Conservation (phyloP, 495 filamentous ascomycete species). For the Podospora didyma region DNA sequence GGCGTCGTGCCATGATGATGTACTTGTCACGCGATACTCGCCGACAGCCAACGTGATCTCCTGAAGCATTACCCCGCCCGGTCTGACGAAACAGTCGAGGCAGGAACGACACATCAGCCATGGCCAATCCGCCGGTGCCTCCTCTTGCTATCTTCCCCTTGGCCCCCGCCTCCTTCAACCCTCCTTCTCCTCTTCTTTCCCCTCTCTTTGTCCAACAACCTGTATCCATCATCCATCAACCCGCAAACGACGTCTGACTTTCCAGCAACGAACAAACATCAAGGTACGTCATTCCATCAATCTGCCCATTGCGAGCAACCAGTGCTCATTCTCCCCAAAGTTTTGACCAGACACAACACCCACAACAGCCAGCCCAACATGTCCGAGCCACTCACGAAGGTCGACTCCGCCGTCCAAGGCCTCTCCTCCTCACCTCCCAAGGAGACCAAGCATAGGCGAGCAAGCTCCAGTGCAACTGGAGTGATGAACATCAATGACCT, state of each 20-base stretch:
- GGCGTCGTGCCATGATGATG: conserved; percentile 31
- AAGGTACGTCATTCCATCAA: conserved; percentile 6
- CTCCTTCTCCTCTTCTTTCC: conserved; percentile 12
- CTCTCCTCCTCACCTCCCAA: conserved; percentile 63
- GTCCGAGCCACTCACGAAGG: conserved; percentile 71
- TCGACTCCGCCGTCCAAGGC: conserved; percentile 83
- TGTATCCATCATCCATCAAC: conserved; percentile 10
- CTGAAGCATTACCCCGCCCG: conserved; percentile 35
- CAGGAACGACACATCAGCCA: conserved; percentile 21
- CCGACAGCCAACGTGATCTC: conserved; percentile 27
- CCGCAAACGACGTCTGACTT: conserved; percentile 1
- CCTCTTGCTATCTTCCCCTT: conserved; percentile 6
- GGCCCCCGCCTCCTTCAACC: conserved; percentile 10
- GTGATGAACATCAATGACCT: conserved; percentile 83
- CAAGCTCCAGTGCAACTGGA: conserved; percentile 60
- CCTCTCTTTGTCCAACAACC: conserved; percentile 21
- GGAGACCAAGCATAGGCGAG: conserved; percentile 60
- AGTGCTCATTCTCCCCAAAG: conserved; percentile 4
- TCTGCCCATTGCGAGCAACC: neutral
- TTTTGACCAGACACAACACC: conserved; percentile 1
- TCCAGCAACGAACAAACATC: neutral
- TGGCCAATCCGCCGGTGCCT: conserved; percentile 1
- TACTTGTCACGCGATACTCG: conserved; percentile 33
- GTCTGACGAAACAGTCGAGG: conserved; percentile 29
- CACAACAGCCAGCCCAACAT: conserved; percentile 38